Base-by-base conservation (phyloP, 345 rosid species). In the Arabis alpina region DNA sequence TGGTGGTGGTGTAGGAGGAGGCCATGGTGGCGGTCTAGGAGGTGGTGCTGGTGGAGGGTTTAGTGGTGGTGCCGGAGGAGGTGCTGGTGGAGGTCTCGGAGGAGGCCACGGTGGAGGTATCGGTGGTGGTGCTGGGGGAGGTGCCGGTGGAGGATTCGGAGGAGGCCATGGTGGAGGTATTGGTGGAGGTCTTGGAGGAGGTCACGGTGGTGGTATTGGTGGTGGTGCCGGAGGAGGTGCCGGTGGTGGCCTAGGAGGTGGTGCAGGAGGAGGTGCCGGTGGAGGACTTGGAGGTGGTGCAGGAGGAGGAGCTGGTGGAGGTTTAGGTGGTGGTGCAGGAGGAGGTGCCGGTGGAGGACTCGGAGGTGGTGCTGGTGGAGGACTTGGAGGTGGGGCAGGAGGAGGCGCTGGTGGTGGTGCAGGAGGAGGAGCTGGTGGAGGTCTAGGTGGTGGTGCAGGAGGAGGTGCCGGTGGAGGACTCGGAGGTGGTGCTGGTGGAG, bases 11-110 rank as follows among this genome's bases (percentile, higher is more conserved):
- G 66, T 24, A 3, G 32, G 32, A 28, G 32, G 32, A 28, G 32
- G 32, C 32, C 32, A 28, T 0, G 73, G 74, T 11, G 73, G 58
- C 10, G 80, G 80, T 2, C 36, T 36, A 36, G 78, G 78, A 8
- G 80, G 69, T 48, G 81, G 81, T 25, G 9, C 28, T 12, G 83
- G 81, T 6, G 68, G 50, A 37, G 74, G 79, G 0, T 15, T 44
- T 4, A 77, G 80, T 4, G 65, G 65, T 2, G 76, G 72, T 6
- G 48, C 16, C 0, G 80, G 72, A 28, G 71, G 60, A 2, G 79
- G 79, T 41, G 4, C 28, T 1, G 77, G 77, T 14, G 60, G 57
- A 7, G 70, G 72, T 8, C 32, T 15, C 0, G 64, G 69, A 1
- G 77, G 77, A 4, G 71, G 75, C 19, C 52, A 12, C 0, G 72